These are phyloP conservation scores for Limtongia smithiae DNA, from an alignment of 805 yeast genomes.

Conservation along the genomic window DNA sequence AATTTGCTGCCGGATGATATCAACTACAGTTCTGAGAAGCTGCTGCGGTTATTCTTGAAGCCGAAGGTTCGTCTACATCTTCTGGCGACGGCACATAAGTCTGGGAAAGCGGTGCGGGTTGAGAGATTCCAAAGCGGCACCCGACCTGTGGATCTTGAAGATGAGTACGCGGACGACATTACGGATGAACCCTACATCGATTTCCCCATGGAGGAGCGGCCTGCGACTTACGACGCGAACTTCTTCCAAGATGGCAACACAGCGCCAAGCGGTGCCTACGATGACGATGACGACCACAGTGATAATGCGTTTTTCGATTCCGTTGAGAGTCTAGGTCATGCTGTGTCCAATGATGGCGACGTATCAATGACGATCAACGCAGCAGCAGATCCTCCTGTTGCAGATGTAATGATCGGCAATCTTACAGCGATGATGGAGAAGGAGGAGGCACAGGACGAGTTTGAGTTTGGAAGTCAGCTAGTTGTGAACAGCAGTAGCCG, in stretches of 20 bases:
- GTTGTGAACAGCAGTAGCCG: conserved; percentile 18
- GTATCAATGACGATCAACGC: too few relatives aligned
- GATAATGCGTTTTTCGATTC: background rate
- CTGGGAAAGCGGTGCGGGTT: too few relatives aligned
- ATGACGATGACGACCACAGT: conserved; percentile 37
- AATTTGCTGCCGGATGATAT: conserved; percentile 69
- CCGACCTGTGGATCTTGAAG: too few relatives aligned
- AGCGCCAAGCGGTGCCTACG: conserved; percentile 40
- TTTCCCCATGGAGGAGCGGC: background rate
- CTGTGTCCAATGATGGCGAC: too few relatives aligned
- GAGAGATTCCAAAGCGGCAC: too few relatives aligned
- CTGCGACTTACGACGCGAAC: conserved; percentile 29
- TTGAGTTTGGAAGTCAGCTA: conserved; percentile 28
- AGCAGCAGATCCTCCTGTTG: too few relatives aligned
- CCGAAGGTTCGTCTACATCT: conserved; percentile 42
- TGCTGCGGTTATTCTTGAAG: conserved; percentile 65
- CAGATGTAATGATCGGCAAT: conserved; percentile 2
- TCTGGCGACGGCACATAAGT: conserved; percentile 4
- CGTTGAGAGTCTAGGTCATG: too few relatives aligned
- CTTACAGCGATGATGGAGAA: conserved; percentile 9
- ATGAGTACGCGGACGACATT: conserved; percentile 45
- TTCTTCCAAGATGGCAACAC: conserved; percentile 41
- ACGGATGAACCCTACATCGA: conserved; percentile 16
- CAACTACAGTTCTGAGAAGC: conserved; percentile 63
- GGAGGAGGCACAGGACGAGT: conserved; percentile 18